Evolutionary conservation across 2,329 filamentous ascomycete genomes (phyloP), one percentile per base, ranked within the genome.

Genomic region (Botrytis hyacinthi): DNA sequence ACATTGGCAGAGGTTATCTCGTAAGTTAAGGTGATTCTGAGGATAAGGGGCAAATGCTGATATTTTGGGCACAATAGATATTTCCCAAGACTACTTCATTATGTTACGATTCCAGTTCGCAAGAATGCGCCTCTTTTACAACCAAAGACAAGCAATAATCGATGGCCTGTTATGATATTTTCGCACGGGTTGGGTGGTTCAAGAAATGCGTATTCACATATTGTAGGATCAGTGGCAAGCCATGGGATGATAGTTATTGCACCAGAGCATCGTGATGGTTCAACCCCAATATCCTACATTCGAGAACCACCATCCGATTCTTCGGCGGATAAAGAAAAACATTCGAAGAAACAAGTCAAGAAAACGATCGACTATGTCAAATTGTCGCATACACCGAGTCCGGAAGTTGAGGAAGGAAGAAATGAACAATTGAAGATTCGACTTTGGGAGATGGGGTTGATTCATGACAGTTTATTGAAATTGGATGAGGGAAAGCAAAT

Each of bases 81-180:
- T 75, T 83, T 93, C 18, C 92, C 92, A 1, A 87, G 92, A 75
- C 87, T 94, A 54, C 85, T 95, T 1, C 89, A 93, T 81, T 93
- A 91, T 80, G 89, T 92, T 65, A 87, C 89, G 2, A 91, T 95
- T 40, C 92, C 92, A 9, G 92, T 89, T 40, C 86, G 89, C 76
- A 90, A 92, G 77, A 93, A 94, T 80, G 92, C 92, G 18, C 85
- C 86, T 9, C 82, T 95, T 12, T 86, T 90, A 80, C 74, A 84
- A 74, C 79, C 89, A 74, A 73, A 32, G 4, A 69, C 71, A 32
- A 70, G 44, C 6, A 82, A 84, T 74, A 83, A 85, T 73, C 85
- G 89, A 83, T 96, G 93, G 91, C 93, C 94, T 0, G 92, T 93
- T 0, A 90, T 94, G 84, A 85, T 97, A 75, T 97, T 97, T 82